phyloP scores from a whole-genome alignment of 176 grass and related monocot genomes.

The Musa schizocarpa region DNA sequence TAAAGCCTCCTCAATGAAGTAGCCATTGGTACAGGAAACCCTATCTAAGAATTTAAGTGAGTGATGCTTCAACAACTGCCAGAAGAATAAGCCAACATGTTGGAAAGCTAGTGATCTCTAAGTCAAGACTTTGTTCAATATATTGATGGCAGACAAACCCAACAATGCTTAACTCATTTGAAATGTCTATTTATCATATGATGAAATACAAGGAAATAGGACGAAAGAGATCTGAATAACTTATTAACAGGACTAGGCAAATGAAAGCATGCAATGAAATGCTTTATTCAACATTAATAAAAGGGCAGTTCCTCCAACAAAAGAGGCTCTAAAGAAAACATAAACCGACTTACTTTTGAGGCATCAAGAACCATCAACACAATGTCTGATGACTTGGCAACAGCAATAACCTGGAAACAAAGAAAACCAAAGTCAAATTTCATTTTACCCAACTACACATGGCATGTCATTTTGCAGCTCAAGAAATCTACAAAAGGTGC shows the following conservation, averaged over 20 bases:
- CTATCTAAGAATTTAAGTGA: not conserved
- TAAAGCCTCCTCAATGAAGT: not conserved
- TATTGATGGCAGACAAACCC: not conserved
- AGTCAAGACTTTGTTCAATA: not conserved
- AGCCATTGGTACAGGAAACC: not conserved
- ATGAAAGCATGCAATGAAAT: not conserved
- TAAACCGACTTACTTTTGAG: conserved; percentile 59
- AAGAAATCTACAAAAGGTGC: not conserved
- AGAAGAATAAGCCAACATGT: not conserved
- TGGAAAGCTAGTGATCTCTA: not conserved
- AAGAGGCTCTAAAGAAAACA: conserved; percentile 21
- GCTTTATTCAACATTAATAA: not conserved
- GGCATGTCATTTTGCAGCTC: conserved; percentile 6
- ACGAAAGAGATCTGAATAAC: not conserved
- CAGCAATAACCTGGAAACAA: conserved; percentile 84
- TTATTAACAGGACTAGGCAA: not conserved
- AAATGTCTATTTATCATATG: not conserved
- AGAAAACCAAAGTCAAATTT: conserved; percentile 2
- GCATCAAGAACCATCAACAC: conserved; percentile 98
- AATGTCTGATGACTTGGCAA: conserved; percentile 97
- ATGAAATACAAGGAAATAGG: not conserved
- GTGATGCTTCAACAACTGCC: not conserved
- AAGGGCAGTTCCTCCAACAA: conserved; percentile 8
- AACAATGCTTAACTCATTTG: not conserved
- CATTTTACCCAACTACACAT: not conserved